Base-by-base conservation (phyloP, 108 stramenopile species). In the Skeletonema costatum region DNA sequence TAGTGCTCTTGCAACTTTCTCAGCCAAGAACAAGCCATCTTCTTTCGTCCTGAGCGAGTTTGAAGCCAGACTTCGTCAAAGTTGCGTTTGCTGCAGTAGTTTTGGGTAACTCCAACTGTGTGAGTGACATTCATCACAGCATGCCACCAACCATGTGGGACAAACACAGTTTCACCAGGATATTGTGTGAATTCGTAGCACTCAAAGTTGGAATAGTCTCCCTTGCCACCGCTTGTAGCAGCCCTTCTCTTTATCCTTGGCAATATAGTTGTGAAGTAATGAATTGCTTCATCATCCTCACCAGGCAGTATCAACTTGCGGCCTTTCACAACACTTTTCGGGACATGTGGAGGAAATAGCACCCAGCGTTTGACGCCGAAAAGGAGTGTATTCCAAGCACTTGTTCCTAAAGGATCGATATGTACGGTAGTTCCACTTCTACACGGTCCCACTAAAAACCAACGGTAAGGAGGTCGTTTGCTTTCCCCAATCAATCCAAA, bases 61-160 rank as follows among this genome's bases (percentile, higher is more conserved):
- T 95, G 84, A 6, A 82, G 66, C 99, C 99, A 99, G 5, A 97
- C 98, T 29, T 71, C 77, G 58, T 97, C 94, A 84, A 99, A 99
- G 80, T 98, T 98, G 2, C 85, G 85, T 3, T 83, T 87, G 32
- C 92, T 92, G 83, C 96, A 98, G 78, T 95, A 99, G 77, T 99
- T 99, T 88, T 99, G 98, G 4, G 98, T 99, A 14, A 98, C 87
- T 5, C 96, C 99, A 16, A 99, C 89, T 1, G 97, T 98, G 73
- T 97, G 89, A 12, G 95, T 97, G 17, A 99, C 68, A 65, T 99
- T 99, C 60, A 99, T 64, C 7, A 99, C 99, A 0, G 97, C 98
- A 70, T 99, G 99, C 97, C 97, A 98, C 98, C 98, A 99, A 4
- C 98, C 98, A 30, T 92, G 83, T 7, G 99, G 99, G 11, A 99